Conservation (phyloP, 179 eudicot species). For the Monotropa hypopitys region DNA sequence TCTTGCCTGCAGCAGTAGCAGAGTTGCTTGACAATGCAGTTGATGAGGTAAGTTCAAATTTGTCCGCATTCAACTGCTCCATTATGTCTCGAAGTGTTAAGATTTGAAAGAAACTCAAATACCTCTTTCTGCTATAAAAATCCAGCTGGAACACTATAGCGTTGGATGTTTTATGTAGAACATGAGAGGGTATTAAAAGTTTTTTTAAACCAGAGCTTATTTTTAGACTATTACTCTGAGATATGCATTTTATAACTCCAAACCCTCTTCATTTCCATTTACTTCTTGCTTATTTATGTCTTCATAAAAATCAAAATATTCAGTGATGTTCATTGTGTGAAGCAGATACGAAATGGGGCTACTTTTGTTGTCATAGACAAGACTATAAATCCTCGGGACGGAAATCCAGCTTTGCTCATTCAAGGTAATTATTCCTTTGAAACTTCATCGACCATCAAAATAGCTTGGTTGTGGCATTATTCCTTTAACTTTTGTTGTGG, state of each 20-base stretch:
- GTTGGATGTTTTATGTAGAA: not conserved
- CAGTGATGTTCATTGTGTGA: not conserved
- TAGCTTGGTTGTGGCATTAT: too few species aligned
- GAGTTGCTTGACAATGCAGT: conserved; percentile 84
- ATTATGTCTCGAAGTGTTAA: not conserved
- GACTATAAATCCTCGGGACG: conserved; percentile 60
- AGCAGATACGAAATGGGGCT: conserved; percentile 75
- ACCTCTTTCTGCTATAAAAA: not conserved
- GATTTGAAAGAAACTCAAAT: not conserved
- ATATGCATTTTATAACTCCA: not conserved
- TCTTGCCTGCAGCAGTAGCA: conserved; percentile 55
- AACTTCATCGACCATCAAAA: too few species aligned
- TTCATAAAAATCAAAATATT: not conserved
- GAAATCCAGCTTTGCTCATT: conserved; percentile 55
- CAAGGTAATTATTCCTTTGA: conserved; percentile 68
- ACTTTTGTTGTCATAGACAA: conserved; percentile 61
- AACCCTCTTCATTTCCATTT: not conserved
- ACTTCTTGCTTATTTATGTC: not conserved
- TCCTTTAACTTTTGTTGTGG: too few species aligned
- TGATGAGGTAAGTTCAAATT: conserved; percentile 40
- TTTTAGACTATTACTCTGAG: not conserved
- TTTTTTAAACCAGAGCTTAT: not conserved
- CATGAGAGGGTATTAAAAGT: not conserved
- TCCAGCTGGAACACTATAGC: not conserved
- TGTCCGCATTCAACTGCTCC: not conserved